phyloP scores from a whole-genome alignment of 768 basidiomycete species.

The Agrocybe chaxingu region DNA sequence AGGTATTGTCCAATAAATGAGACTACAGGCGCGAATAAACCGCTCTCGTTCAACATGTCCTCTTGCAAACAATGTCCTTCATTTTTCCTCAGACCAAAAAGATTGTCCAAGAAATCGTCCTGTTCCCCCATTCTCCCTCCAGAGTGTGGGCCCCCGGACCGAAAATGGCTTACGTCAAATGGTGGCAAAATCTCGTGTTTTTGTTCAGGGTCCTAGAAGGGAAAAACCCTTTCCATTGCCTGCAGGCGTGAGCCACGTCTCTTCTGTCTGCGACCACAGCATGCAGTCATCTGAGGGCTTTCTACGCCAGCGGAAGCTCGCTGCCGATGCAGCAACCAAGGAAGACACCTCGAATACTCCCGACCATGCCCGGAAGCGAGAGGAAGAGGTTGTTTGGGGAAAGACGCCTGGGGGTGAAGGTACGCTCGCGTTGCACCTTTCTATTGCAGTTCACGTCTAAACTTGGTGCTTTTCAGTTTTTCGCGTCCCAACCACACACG shows the following conservation, averaged over 20 bases:
- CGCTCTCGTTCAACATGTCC: no score
- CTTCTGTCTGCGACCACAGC: conserved; percentile 11
- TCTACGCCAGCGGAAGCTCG: conserved; percentile 31
- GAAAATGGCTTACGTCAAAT: no score
- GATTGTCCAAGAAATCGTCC: no score
- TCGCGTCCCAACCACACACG: conserved; percentile 87
- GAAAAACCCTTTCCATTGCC: not conserved
- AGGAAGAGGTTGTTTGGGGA: conserved; percentile 78
- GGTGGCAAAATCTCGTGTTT: not conserved
- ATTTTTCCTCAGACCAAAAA: no score
- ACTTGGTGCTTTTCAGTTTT: conserved; percentile 59
- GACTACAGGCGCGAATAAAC: no score
- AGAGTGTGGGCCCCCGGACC: no score
- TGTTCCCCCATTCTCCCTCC: no score
- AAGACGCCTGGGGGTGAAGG: conserved; percentile 83
- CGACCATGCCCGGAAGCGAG: conserved; percentile 9
- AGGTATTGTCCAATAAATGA: no score
- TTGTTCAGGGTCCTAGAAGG: not conserved
- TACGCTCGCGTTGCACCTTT: conserved; percentile 22
- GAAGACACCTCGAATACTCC: conserved; percentile 8
- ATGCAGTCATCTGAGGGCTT: conserved; percentile 23
- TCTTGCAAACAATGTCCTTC: no score
- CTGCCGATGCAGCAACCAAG: conserved; percentile 6
- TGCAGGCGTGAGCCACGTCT: conserved; percentile 10
- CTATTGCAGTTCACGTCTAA: not conserved